Evolutionary conservation across 2,329 filamentous ascomycete genomes (phyloP).

Genomic region (Botryotinia globosa): DNA sequence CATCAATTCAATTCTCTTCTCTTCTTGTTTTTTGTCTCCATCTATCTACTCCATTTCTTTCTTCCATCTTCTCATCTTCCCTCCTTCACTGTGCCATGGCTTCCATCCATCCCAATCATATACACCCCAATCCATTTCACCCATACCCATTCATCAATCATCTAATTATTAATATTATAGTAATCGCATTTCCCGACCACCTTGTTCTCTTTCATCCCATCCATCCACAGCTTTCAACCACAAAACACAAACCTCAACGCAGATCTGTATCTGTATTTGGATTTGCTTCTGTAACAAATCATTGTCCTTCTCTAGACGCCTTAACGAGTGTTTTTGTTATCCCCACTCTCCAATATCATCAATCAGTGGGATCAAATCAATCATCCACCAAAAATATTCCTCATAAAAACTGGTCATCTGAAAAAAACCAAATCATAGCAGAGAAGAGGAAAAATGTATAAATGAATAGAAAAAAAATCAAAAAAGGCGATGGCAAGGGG

Average conservation of each 20-base stretch:
- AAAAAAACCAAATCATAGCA: conserved; percentile 3
- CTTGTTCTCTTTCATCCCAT: neutral
- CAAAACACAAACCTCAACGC: neutral
- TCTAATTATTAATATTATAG: conserved; percentile 17
- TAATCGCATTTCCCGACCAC: conserved; percentile 1
- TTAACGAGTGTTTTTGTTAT: conserved; percentile 14
- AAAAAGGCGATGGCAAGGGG: conserved; percentile 16
- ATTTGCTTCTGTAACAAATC: neutral
- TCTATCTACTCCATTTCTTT: conserved; percentile 3
- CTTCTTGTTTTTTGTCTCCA: neutral
- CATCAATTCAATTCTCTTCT: neutral
- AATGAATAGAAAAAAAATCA: conserved; percentile 7
- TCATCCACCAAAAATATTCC: neutral
- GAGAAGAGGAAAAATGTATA: conserved; percentile 9
- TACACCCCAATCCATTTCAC: conserved; percentile 9
- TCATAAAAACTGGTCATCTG: conserved; percentile 6
- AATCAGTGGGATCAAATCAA: conserved; percentile 6
- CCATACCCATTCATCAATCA: conserved; percentile 5
- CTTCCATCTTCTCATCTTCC: neutral
- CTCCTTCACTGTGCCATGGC: neutral
- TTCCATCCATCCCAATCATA: conserved; percentile 11
- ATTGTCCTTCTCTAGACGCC: conserved; percentile 9
- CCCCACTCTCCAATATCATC: conserved; percentile 1
- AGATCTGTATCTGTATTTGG: neutral
- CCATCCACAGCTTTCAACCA: neutral